Percentiles rank a stretch among this genome's conserved stretches.
Conservation (phyloP, 2,329 filamentous ascomycete genomes). For the Aspergillus ustus region DNA sequence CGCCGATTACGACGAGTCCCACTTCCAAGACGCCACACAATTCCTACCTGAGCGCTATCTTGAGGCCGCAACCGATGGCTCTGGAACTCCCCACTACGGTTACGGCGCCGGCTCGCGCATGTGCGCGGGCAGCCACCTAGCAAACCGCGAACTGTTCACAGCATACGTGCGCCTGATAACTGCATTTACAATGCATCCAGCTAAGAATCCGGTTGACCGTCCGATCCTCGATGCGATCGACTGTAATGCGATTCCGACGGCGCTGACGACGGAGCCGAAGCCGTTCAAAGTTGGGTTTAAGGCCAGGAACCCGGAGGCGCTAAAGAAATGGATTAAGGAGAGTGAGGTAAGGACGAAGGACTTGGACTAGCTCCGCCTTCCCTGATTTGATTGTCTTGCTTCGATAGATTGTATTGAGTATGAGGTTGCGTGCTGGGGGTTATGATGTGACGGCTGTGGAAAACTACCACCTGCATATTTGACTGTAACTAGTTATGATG, state of each 20-base stretch:
- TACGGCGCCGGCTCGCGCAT: constrained; percentile 68
- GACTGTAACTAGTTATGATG: no score
- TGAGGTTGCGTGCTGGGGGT: no score
- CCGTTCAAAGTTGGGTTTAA: constrained; percentile 64
- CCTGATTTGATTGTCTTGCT: neutral
- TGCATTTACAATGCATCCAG: constrained; percentile 60
- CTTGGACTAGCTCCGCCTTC: constrained; percentile 33
- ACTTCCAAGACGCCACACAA: constrained; percentile 66
- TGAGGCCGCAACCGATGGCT: constrained; percentile 49
- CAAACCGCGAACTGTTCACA: constrained; percentile 66
- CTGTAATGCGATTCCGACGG: constrained; percentile 61
- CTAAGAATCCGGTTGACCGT: constrained; percentile 51
- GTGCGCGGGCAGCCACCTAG: constrained; percentile 67
- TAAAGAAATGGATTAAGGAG: constrained; percentile 59
- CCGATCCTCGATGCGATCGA: constrained; percentile 63
- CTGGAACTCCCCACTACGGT: constrained; percentile 64
- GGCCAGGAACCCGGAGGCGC: constrained; percentile 50
- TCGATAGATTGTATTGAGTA: neutral
- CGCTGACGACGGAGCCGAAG: constrained; percentile 65
- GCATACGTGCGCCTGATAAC: constrained; percentile 63
- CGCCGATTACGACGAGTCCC: constrained; percentile 71
- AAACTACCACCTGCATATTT: no score
- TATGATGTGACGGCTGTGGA: no score
- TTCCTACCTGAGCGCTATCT: constrained; percentile 77
- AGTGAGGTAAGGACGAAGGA: constrained; percentile 59